These are phyloP conservation scores for Pyricularia sp. DNA, from an alignment of 2,329 filamentous ascomycete species.

Conservation along the genomic window DNA sequence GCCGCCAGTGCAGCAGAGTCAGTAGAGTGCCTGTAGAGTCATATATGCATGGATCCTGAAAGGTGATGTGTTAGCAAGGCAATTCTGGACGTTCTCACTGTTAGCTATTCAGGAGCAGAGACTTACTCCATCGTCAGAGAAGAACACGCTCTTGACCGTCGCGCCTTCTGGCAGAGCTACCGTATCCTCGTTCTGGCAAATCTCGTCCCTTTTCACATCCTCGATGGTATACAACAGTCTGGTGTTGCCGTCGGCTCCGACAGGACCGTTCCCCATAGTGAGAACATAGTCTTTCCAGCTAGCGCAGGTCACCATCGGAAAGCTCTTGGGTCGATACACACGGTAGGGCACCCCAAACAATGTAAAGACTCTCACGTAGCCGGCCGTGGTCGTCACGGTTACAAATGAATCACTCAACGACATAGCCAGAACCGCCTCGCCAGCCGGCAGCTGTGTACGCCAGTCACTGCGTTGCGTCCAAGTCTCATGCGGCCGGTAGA, in stretches of 20 bases:
- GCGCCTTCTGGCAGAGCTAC: conserved; percentile 72
- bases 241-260: conserved; percentile 63
- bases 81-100: not conserved
- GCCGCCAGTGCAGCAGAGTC: conserved; percentile 84
- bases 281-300: conserved; percentile 96
- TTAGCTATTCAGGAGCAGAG: not conserved
- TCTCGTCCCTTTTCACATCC: conserved; percentile 85
- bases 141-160: conserved; percentile 76
- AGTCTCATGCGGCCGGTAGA: conserved; percentile 93
- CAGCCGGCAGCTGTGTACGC: conserved; percentile 76
- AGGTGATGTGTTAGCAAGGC: not conserved
- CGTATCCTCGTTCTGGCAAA: conserved; percentile 90
- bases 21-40: conserved; percentile 85
- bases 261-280: conserved; percentile 83
- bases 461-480: conserved; percentile 91
- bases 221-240: conserved; percentile 85
- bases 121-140: conserved; percentile 78
- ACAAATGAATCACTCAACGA: conserved; percentile 87
- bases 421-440: conserved; percentile 81
- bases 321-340: conserved; percentile 85
- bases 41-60: conserved; percentile 86
- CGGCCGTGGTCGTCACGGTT: conserved; percentile 75
- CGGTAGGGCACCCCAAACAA: conserved; percentile 84
- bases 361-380: conserved; percentile 89
- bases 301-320: conserved; percentile 82